Conservation (phyloP, 495 filamentous ascomycete genomes). For the Xylaria flabelliformis region DNA sequence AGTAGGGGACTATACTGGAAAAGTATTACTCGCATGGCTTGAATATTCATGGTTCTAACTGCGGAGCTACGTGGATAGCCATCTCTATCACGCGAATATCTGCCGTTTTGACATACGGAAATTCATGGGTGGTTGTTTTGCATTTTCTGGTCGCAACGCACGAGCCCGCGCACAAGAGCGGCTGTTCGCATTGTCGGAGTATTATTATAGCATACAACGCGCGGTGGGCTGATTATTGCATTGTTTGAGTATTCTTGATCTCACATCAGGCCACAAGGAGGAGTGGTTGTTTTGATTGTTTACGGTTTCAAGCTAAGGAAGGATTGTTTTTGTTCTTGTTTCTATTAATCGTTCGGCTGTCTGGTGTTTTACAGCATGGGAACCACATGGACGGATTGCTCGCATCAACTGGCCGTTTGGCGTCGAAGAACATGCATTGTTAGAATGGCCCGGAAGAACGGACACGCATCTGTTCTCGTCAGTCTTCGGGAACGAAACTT, state of each 20-base stretch:
- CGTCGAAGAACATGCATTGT: slow-evolving; percentile 11
- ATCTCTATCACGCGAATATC: neutral
- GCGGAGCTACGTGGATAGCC: neutral
- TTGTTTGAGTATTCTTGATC: neutral
- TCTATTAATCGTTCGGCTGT: neutral
- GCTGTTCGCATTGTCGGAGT: neutral
- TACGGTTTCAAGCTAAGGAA: neutral
- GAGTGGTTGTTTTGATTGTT: neutral
- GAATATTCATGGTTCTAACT: neutral
- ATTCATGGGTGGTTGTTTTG: neutral
- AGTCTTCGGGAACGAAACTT: neutral
- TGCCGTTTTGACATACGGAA: neutral
- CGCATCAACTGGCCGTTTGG: slow-evolving; percentile 8
- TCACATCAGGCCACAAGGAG: neutral
- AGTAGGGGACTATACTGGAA: neutral
- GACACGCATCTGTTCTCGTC: neutral
- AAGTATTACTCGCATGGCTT: neutral
- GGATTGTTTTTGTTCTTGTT: neutral
- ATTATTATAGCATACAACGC: neutral
- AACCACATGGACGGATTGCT: neutral
- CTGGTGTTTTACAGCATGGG: slow-evolving; percentile 10
- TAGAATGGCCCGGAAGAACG: slow-evolving; percentile 1
- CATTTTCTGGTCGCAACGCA: neutral
- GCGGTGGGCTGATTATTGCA: neutral
- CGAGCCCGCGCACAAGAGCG: neutral